phyloP scores from a whole-genome alignment of 2,329 filamentous ascomycete species.

The Colletotrichum tabaci region DNA sequence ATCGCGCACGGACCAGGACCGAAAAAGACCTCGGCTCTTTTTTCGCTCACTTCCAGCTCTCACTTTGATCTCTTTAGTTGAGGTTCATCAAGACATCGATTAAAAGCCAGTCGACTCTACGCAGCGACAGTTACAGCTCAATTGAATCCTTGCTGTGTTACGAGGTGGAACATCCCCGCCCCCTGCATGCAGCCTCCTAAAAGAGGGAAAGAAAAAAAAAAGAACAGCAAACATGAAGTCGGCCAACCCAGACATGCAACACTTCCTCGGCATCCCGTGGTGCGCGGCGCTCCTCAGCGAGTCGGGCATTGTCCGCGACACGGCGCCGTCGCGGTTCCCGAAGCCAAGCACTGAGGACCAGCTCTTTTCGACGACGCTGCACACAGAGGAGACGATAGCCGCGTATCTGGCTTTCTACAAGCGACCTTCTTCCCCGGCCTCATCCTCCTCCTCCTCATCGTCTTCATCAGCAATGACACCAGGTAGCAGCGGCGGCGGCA shows the following conservation, averaged over 20 bases:
- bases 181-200: background rate
- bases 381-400: constrained; percentile 47
- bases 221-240: constrained; percentile 28
- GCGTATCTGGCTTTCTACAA: constrained; percentile 56
- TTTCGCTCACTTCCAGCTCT: background rate
- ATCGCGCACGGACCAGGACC: background rate
- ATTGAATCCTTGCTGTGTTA: no score
- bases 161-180: no score
- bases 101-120: background rate
- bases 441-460: background rate
- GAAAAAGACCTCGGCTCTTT: constrained; percentile 14
- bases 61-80: background rate
- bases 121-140: background rate
- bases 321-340: constrained; percentile 53
- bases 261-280: constrained; percentile 57
- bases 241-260: constrained; percentile 36
- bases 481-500: constrained; percentile 43
- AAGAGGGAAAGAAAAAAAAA: background rate
- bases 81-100: background rate
- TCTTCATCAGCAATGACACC: background rate
- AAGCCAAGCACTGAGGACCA: constrained; percentile 47
- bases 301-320: constrained; percentile 50
- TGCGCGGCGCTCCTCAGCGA: constrained; percentile 51
- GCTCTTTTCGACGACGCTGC: constrained; percentile 53
- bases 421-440: constrained; percentile 17